Conservation (phyloP, 2,329 filamentous ascomycete species). For the Aspergillus sp. region DNA sequence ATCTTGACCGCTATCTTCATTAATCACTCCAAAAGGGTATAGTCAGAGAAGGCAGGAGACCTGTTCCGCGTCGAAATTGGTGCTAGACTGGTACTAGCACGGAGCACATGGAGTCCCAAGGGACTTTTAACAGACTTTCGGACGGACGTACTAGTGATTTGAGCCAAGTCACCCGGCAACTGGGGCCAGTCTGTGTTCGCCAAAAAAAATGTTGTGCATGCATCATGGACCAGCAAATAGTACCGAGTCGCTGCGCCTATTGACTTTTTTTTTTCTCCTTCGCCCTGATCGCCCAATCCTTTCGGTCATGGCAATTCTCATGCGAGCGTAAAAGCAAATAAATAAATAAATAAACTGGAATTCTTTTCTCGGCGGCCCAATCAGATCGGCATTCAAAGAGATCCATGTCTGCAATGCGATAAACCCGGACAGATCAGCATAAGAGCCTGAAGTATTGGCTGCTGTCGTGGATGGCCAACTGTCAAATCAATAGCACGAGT, state of each 20-base stretch:
- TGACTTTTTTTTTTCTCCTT: neutral
- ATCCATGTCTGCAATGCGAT: neutral
- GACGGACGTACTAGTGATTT: neutral
- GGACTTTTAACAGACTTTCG: neutral
- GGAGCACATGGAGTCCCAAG: too few relatives aligned
- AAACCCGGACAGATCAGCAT: neutral
- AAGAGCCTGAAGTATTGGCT: neutral
- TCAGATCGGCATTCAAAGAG: neutral
- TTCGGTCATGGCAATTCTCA: neutral
- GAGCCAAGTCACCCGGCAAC: neutral
- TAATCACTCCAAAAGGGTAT: neutral
- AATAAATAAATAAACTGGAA: neutral
- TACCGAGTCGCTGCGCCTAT: neutral
- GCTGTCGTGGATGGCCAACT: neutral
- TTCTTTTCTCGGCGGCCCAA: neutral
- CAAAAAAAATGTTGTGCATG: neutral
- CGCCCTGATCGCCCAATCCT: neutral
- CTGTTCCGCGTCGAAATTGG: neutral
- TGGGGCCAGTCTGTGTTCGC: neutral
- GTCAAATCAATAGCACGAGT: neutral
- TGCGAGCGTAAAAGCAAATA: neutral
- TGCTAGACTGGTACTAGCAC: neutral
- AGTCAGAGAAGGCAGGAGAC: neutral
- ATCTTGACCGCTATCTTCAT: neutral
- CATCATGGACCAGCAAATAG: neutral